Percentiles rank a stretch among this genome's conserved stretches.
These are phyloP conservation scores for Dryas integrifolia DNA, from an alignment of 331 rosid genomes.

Conservation along the genomic window DNA sequence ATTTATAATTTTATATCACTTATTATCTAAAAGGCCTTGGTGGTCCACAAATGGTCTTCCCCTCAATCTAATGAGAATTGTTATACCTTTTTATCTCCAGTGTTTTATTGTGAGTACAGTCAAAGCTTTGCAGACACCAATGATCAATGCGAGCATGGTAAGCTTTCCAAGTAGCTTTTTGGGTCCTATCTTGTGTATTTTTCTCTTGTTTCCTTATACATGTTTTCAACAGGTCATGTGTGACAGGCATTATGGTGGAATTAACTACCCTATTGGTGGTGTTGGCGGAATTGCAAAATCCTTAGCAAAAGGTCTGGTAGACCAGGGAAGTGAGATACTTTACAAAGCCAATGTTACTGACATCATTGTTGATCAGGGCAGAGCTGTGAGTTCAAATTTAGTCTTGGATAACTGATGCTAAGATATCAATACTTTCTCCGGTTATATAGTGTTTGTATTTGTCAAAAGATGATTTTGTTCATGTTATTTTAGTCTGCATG, in stretches of 20 bases:
- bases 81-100: constrained; percentile 44
- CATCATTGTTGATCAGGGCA: constrained; percentile 60
- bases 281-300: constrained; percentile 94
- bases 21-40: constrained; percentile 9
- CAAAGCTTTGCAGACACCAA: constrained; percentile 90
- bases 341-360: constrained; percentile 86
- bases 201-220: constrained; percentile 17
- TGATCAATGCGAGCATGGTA: constrained; percentile 98
- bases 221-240: constrained; percentile 67
- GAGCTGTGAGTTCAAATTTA: constrained; percentile 64
- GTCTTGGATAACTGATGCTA: constrained; percentile 15
- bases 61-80: constrained; percentile 7
- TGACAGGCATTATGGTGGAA: constrained; percentile 93
- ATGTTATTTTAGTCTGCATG: constrained; percentile 26
- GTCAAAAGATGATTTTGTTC: constrained; percentile 23
- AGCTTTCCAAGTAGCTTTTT: constrained; percentile 23
- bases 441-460: background rate
- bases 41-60: background rate
- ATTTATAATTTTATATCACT: constrained; percentile 13
- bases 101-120: constrained; percentile 96
- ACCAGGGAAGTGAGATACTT: constrained; percentile 73
- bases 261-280: constrained; percentile 94
- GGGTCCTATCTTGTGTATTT: constrained; percentile 16
- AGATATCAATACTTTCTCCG: background rate
- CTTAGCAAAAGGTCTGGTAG: constrained; percentile 75